Percentiles rank a stretch among this genome's conserved stretches.
phyloP scores from a whole-genome alignment of 1,284 basidiomycete species.

The Boletus calvinii region DNA sequence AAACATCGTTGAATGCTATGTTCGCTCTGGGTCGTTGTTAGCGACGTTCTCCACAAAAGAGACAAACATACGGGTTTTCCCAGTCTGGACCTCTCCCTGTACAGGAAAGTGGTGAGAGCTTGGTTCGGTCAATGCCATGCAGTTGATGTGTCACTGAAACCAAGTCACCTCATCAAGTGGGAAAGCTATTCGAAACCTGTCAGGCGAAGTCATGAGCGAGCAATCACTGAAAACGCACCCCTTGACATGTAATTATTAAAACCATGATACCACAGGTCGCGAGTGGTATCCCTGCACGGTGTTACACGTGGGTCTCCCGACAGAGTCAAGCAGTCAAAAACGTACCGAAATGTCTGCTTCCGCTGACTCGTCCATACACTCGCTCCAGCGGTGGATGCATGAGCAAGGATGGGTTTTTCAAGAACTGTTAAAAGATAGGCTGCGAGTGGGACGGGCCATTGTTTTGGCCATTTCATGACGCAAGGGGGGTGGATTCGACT shows the following conservation, averaged over 20 bases:
- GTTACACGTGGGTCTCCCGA: constrained; percentile 2
- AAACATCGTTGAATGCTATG: constrained; percentile 77
- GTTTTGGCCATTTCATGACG: constrained; percentile 64
- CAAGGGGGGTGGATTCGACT: neutral
- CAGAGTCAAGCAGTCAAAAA: neutral
- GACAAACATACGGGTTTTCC: constrained; percentile 63
- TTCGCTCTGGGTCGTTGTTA: constrained; percentile 50
- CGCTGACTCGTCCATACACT: constrained; percentile 57
- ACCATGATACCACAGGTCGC: constrained; percentile 81
- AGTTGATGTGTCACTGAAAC: constrained; percentile 8
- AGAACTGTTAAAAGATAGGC: constrained; percentile 46
- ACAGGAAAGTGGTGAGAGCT: constrained; percentile 89
- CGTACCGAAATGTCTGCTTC: constrained; percentile 63
- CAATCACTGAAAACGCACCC: constrained; percentile 45
- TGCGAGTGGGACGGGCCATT: constrained; percentile 59
- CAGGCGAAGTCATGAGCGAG: constrained; percentile 1
- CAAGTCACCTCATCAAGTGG: constrained; percentile 72
- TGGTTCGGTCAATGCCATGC: constrained; percentile 11
- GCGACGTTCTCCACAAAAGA: constrained; percentile 1
- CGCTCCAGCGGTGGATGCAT: constrained; percentile 30
- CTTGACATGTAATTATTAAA: constrained; percentile 77
- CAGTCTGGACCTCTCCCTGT: constrained; percentile 79
- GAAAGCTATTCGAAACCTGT: constrained; percentile 52
- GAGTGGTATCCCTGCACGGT: constrained; percentile 58
- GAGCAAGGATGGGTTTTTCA: constrained; percentile 43